Base-by-base conservation (phyloP, 2,329 filamentous ascomycete genomes). In the Pezicula rhizophila region DNA sequence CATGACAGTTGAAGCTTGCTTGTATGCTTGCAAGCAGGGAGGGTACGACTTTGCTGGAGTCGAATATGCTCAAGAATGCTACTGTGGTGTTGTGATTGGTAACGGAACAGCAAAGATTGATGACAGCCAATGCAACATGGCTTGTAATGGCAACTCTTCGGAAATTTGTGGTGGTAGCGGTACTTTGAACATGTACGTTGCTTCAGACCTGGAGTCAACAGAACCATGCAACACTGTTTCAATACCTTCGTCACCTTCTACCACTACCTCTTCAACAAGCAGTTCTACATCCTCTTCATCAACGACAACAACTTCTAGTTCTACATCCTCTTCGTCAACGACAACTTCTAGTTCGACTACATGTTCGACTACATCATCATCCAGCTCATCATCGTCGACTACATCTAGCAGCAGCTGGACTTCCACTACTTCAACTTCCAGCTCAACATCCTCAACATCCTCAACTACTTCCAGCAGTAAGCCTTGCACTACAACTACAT, bases 121-220 rank as follows among this genome's bases (percentile, higher is more conserved):
- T 48, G 40, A 35, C 51, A 44, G 47, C 46, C 48, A 60, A 20
- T 69, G 66, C 52, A 62, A 65, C 38, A 58, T 56, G 46, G 54
- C 60, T 10, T 70, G 68, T 55, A 59, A 55, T n/a, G 68, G 66
- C 23, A 54, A 70, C 48, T 43, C 54, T 8, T 52, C 52, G 2
- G 53, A 66, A 47, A 61, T 50, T 18, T 71, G 68, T 48, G 68
- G 68, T 47, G 68, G 68, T 12, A 50, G 50, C 10, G 46, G 47
- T 8, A 52, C 60, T n/a, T 17, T 70, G 10, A 59, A 66, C 42
- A 50, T 70, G 7, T 70, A 72, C 50, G 68, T 74, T 39, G 73
- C 76, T 43, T 66, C 66, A 46, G 72, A 77, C 47, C 64, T 80
- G 28, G 62, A 71, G 59, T 77, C 73, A 46, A 65, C 72, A 11